Base-by-base conservation (phyloP, 169 alveolate genomes). In the Eimeria maxima region DNA sequence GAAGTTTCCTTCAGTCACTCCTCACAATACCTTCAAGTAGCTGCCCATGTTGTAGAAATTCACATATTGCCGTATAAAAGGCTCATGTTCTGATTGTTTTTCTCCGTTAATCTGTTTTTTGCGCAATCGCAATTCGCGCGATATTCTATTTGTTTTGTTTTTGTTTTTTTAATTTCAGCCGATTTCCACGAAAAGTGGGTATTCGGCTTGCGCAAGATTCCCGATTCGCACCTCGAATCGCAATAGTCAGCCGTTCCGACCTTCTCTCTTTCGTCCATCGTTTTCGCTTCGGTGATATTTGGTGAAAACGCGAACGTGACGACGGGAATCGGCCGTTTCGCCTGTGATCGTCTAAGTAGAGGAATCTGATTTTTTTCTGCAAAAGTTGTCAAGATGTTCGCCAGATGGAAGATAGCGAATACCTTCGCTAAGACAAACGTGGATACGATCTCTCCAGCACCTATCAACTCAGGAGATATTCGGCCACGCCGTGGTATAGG, bases 71-170 rank as follows among this genome's bases (percentile, higher is more conserved):
- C 73, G 4, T 63, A 18, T 24, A 24, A 24, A 63, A 63, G 73
- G 73, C 73, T 50, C 67, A 80, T 80, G 60, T 11, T 3, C n/a
- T 63, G 73, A 63, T 63, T 63, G 73, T 63, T 33, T 73, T 73
- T 73, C 84, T 33, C 38, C n/a, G 47, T 73, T 73, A 83, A 44
- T 50, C 60, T 29, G 73, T 83, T 50, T 53, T 83, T 83, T 76
- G 92, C 92, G 92, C 92, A 83, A 83, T 83, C 92, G 92, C 92
- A 83, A 83, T 55, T 55, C 55, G 92, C 92, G 92, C 71, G 92
- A 83, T 16, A 65, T 22, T 13, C n/a, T n/a, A n/a, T n/a, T n/a
- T n/a, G n/a, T n/a, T 74, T 83, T 10, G 55, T 50, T 57, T 27
- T 57, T n/a, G 4, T 27, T 83, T 80, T 80, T 83, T 83, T 14